Conservation (phyloP, 2,329 filamentous ascomycete species). For the Fusarium irregulare region DNA sequence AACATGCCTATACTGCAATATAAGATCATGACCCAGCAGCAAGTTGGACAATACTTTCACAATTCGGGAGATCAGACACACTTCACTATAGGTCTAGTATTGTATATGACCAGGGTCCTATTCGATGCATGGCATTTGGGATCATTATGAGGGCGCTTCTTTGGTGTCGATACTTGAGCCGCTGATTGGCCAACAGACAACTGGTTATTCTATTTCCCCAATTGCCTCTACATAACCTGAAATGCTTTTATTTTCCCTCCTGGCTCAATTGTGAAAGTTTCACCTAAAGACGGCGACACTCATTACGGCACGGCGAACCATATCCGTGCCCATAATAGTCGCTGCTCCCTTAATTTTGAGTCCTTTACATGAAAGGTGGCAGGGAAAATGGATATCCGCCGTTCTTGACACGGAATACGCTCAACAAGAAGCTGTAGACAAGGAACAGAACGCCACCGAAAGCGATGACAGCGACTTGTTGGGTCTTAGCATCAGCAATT, state of each 20-base stretch:
- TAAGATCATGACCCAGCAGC: not conserved
- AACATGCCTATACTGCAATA: not conserved
- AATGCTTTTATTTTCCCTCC: not conserved
- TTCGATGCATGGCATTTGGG: not conserved
- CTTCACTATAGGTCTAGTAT: not conserved
- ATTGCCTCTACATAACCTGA: not conserved
- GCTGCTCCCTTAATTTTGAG: not conserved
- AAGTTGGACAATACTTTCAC: not conserved
- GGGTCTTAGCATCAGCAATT: slow-evolving; percentile 78
- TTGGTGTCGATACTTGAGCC: not conserved
- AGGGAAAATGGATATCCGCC: slow-evolving; percentile 93
- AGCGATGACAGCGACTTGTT: slow-evolving; percentile 83
- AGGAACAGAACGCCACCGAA: slow-evolving; percentile 83
- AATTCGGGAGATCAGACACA: not conserved
- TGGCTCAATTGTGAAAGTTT: not conserved
- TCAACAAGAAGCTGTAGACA: slow-evolving; percentile 94
- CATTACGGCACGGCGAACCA: not conserved
- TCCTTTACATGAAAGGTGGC: slow-evolving; percentile 80
- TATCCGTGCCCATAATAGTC: not conserved
- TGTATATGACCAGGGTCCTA: not conserved
- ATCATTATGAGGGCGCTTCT: not conserved
- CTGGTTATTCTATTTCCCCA: not conserved
- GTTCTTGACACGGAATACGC: slow-evolving; percentile 95
- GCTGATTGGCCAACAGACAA: not conserved
- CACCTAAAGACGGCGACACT: not conserved